Evolutionary conservation across 2,329 filamentous ascomycete species (phyloP).

Genomic region (Penicillium sp.): DNA sequence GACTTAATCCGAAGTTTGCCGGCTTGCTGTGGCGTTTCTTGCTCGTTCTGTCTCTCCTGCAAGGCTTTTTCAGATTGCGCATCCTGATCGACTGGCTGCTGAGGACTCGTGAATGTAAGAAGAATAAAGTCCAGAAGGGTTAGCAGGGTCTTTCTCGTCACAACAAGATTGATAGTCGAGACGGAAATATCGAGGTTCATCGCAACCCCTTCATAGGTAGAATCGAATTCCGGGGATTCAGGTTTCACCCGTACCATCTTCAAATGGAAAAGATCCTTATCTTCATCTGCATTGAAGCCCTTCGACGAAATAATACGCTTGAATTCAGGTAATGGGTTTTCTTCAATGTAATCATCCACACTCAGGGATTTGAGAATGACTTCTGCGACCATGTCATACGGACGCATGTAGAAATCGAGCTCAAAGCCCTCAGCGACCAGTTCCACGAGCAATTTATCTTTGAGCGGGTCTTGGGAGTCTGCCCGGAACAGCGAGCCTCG

Average conservation of each 20-base stretch:
- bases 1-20: slow-evolving; percentile 93
- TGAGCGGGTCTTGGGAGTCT: slow-evolving; percentile 74
- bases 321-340: slow-evolving; percentile 85
- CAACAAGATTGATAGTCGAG: slow-evolving; percentile 93
- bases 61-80: slow-evolving; percentile 35
- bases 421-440: slow-evolving; percentile 87
- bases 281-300: slow-evolving; percentile 67
- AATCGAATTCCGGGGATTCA: slow-evolving; percentile 89
- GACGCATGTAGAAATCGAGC: slow-evolving; percentile 83
- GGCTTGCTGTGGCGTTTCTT: slow-evolving; percentile 41
- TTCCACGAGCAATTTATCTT: slow-evolving; percentile 84
- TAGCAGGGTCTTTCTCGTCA: slow-evolving; percentile 89
- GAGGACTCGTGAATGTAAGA: slow-evolving; percentile 78
- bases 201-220: slow-evolving; percentile 88
- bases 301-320: slow-evolving; percentile 98
- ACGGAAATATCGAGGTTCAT: slow-evolving; percentile 90
- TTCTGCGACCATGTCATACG: slow-evolving; percentile 91
- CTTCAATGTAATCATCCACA: slow-evolving; percentile 91
- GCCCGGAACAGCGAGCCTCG: slow-evolving; percentile 91
- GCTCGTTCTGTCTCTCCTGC: slow-evolving; percentile 31
- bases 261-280: slow-evolving; percentile 81
- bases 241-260: slow-evolving; percentile 90
- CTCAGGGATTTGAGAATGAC: slow-evolving; percentile 84
- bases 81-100: slow-evolving; percentile 49
- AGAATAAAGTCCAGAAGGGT: slow-evolving; percentile 94